Evolutionary conservation across 2,329 filamentous ascomycete species (phyloP), one percentile per base, ranked within the genome.

Genomic region (Aschersonia sp.): DNA sequence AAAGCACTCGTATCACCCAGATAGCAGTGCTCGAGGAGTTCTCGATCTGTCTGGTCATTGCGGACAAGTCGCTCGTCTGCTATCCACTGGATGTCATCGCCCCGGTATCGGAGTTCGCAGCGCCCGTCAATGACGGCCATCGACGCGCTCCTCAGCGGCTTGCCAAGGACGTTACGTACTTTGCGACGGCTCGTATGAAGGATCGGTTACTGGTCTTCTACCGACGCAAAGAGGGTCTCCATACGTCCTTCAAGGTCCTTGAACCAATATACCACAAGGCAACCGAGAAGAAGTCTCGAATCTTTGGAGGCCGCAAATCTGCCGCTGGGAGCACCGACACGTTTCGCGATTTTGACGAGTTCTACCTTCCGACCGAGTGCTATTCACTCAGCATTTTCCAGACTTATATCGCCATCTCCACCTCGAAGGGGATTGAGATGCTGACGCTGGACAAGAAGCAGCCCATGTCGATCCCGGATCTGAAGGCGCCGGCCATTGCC

Each of bases 311-410:
- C 53, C 81, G 80, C 14, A 69, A 68, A 50, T 65, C 68, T 10
- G 76, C 76, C 8, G 73, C 75, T 32, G 87, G 87, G 22, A 81
- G 77, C 50, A 95, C 90, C 0, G 92, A 98, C 57, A 90, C 90
- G 57, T 98, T 97, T 79, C 84, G 92, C 52, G 92, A 98, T 60
- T 98, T 89, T 62, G 92, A 98, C 67, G 92, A 97, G 56, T 98
- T 98, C 66, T 98, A 97, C 67, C 89, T 98, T 55, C 92, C 92
- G 0, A 83, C 86, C 2, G 94, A 98, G 61, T 95, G 88, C 63
- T 95, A 84, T 64, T 87, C 86, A 44, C 84, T 98, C 61, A 97
- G 95, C 64, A 77, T 98, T 46, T 98, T 97, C 76, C 87, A 95
- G 62, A 87, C 84, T 1, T 94, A 88, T 51, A 84, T 98, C 47